Evolutionary conservation across 2,329 filamentous ascomycete species (phyloP).

Genomic region (Ophiosphaerella herpotricha): DNA sequence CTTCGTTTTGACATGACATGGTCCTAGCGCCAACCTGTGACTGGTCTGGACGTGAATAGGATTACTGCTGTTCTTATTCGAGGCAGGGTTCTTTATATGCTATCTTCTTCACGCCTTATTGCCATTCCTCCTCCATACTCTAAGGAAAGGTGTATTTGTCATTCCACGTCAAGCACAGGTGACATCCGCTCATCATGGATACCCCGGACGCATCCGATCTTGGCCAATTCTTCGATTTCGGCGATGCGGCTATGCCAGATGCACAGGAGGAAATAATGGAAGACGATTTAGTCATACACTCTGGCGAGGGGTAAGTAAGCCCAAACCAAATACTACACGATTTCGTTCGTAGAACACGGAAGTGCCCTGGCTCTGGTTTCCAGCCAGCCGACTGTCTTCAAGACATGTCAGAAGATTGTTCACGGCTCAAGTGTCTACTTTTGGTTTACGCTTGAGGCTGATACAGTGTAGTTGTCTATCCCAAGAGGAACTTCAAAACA

Average conservation of each 20-base stretch:
- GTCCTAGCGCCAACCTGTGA: not conserved
- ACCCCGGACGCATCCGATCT: slow-evolving; percentile 38
- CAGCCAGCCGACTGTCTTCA: not conserved
- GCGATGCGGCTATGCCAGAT: slow-evolving; percentile 42
- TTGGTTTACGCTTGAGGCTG: slow-evolving; percentile 5
- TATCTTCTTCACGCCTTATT: slow-evolving; percentile 21
- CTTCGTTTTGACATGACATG: slow-evolving; percentile 14
- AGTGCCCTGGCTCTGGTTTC: not conserved
- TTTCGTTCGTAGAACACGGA: not conserved
- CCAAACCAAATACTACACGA: not conserved
- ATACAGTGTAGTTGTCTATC: slow-evolving; percentile 6
- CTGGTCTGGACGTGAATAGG: slow-evolving; percentile 3
- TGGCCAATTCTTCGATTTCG: slow-evolving; percentile 47
- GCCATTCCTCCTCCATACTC: slow-evolving; percentile 11
- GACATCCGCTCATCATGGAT: slow-evolving; percentile 28
- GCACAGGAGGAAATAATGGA: slow-evolving; percentile 14
- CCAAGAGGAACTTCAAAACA: slow-evolving; percentile 3
- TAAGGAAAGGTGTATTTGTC: slow-evolving; percentile 22
- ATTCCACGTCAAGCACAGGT: slow-evolving; percentile 2
- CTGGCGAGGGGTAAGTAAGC: slow-evolving; percentile 20
- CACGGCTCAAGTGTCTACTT: not conserved
- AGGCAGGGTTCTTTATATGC: not conserved
- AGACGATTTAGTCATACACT: not conserved
- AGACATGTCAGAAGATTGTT: not conserved
- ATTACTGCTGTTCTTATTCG: slow-evolving; percentile 2